These are phyloP conservation scores for Myriosclerotinia scirpicola DNA, from an alignment of 2,329 filamentous ascomycete genomes.

Conservation along the genomic window DNA sequence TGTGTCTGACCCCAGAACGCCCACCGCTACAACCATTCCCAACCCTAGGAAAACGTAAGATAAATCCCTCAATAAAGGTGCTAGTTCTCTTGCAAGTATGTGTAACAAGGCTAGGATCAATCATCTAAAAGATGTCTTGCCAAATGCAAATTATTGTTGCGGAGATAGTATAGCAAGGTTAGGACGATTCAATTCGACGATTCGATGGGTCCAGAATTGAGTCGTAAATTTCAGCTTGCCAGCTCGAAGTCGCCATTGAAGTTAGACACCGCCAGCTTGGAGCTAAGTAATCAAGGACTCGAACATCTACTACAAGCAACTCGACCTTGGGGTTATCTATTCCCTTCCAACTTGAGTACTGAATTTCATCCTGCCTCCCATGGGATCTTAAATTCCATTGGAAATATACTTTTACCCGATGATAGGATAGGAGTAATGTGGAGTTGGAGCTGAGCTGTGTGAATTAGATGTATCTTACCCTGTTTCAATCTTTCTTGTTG, in stretches of 20 bases:
- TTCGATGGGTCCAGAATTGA: neutral
- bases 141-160: slow-evolving; percentile 25
- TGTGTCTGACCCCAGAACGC: too few relatives aligned
- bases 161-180: slow-evolving; percentile 23
- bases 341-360: slow-evolving; percentile 44
- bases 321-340: neutral
- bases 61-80: neutral
- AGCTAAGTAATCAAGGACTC: neutral
- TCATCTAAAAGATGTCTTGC: neutral
- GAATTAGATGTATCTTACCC: slow-evolving; percentile 51
- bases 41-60: too few relatives aligned
- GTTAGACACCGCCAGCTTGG: rapidly evolving
- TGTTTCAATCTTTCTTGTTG: neutral
- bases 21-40: neutral
- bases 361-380: slow-evolving; percentile 54
- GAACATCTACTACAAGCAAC: neutral
- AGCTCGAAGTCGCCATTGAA: neutral
- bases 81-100: neutral
- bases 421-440: slow-evolving; percentile 28
- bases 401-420: slow-evolving; percentile 44
- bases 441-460: slow-evolving; percentile 54
- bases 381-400: slow-evolving; percentile 49
- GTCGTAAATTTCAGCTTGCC: slow-evolving; percentile 20
- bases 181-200: slow-evolving; percentile 25
- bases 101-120: neutral